Conservation (phyloP, 768 basidiomycete species). For the Lactifluus pinguis region DNA sequence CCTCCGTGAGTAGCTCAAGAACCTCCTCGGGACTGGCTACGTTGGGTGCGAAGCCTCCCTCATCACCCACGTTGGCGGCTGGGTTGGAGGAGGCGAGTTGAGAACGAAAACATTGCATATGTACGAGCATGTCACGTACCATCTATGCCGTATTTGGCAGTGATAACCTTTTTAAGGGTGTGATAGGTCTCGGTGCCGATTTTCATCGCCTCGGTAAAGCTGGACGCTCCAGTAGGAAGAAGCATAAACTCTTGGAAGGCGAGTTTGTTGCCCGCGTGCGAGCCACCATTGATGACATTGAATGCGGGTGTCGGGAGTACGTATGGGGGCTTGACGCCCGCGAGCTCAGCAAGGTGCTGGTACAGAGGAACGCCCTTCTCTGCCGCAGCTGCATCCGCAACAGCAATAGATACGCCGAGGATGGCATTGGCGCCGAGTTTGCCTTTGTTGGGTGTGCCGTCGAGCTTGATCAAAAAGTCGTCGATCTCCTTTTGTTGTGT, state of each 20-base stretch:
- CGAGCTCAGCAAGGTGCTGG: constrained; percentile 92
- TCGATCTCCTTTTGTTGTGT: constrained; percentile 93
- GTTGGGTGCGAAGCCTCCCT: constrained; percentile 99
- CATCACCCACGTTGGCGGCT: constrained; percentile 99
- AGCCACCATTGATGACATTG: constrained; percentile 99
- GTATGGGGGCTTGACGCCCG: constrained; percentile 91
- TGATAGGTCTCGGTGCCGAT: constrained; percentile 98
- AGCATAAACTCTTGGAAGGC: constrained; percentile 99
- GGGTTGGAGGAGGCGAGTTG: constrained; percentile 5
- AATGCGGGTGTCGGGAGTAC: constrained; percentile 88
- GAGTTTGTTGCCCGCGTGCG: constrained; percentile 98
- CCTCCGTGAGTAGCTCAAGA: constrained; percentile 89
- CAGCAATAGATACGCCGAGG: constrained; percentile 96
- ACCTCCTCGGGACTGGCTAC: constrained; percentile 96
- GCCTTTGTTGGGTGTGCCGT: constrained; percentile 97
- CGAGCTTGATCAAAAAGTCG: constrained; percentile 95
- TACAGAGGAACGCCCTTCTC: constrained; percentile 95
- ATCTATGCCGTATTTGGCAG: constrained; percentile 97
- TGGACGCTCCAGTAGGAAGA: constrained; percentile 83
- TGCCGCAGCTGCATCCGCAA: constrained; percentile 84
- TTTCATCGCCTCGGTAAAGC: constrained; percentile 97
- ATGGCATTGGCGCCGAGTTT: constrained; percentile 99
- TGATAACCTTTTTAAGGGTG: constrained; percentile 98
- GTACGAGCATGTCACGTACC: constrained; percentile 40
- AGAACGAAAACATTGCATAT: neutral